Evolutionary conservation across 345 rosid species (phyloP).

Genomic region (Rhodomyrtus tomentosa): DNA sequence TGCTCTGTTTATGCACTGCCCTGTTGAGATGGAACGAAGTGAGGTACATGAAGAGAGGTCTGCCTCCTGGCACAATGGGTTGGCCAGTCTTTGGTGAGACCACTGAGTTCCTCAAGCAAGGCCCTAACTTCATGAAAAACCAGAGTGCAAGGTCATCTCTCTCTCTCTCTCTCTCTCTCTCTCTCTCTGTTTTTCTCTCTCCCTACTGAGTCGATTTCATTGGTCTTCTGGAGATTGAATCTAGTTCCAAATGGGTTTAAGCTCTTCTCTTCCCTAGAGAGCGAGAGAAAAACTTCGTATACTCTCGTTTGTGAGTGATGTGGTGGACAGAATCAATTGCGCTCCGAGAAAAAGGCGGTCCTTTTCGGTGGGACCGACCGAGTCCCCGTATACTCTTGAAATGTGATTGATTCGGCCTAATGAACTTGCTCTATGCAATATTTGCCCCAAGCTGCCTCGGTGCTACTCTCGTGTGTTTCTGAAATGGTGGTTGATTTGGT

Average conservation of each 20-base stretch:
- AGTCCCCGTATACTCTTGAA: background rate
- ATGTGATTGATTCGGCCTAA: background rate
- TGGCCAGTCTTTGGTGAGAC: constrained; percentile 99
- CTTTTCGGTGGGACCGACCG: background rate
- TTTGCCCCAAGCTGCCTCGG: background rate
- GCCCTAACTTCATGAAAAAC: constrained; percentile 90
- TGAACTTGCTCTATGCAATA: background rate
- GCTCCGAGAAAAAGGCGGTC: background rate
- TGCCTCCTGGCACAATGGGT: constrained; percentile 98
- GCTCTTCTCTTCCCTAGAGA: background rate
- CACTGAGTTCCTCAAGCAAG: constrained; percentile 90
- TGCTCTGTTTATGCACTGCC: constrained; percentile 56
- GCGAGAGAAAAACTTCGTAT: background rate
- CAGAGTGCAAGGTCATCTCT: constrained; percentile 58
- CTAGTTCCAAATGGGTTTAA: background rate
- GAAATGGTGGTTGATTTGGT: background rate
- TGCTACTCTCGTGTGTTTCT: background rate
- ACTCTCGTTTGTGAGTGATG: background rate
- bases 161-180: background rate
- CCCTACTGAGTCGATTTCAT: background rate
- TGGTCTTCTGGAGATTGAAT: background rate
- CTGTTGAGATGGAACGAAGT: constrained; percentile 75
- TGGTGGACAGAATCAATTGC: background rate
- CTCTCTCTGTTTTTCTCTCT: background rate
- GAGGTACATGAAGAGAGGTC: constrained; percentile 59